A percentile compares a stretch with the other conserved stretches of the same genome.
Conservation (phyloP, 2,329 filamentous ascomycete genomes). For the Trichoderma asperellum region DNA sequence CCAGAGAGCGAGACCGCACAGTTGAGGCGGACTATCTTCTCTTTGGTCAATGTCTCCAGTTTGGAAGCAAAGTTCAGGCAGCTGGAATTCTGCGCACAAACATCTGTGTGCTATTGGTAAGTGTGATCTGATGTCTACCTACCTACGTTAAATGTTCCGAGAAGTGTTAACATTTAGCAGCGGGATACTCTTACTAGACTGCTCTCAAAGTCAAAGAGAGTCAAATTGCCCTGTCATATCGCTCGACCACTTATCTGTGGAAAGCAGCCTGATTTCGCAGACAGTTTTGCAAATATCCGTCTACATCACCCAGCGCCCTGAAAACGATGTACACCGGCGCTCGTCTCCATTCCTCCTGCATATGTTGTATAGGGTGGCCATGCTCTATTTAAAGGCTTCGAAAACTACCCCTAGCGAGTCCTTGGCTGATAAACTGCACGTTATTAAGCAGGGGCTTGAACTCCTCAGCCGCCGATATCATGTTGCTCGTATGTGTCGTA, state of each 20-base stretch:
- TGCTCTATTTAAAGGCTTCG: conserved; percentile 14
- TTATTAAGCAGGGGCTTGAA: conserved; percentile 12
- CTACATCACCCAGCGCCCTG: background rate
- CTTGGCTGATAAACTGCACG: background rate
- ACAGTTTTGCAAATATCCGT: conserved; percentile 5
- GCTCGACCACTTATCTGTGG: conserved; percentile 15
- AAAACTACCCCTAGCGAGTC: background rate
- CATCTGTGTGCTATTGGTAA: conserved; percentile 26
- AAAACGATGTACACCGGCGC: background rate
- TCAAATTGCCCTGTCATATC: background rate
- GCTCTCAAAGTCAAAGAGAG: background rate
- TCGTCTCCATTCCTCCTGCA: conserved; percentile 24
- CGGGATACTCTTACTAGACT: conserved; percentile 15
- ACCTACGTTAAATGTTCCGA: background rate
- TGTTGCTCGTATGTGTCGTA: conserved; percentile 8
- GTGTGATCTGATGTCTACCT: background rate
- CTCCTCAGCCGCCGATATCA: conserved; percentile 18
- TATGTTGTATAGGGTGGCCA: conserved; percentile 12
- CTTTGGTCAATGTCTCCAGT: conserved; percentile 19
- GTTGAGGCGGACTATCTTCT: conserved; percentile 29
- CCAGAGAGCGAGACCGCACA: conserved; percentile 25
- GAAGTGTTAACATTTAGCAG: conserved; percentile 1
- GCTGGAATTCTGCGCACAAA: conserved; percentile 28
- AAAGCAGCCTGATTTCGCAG: conserved; percentile 13
- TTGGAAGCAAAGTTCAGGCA: conserved; percentile 18